Evolutionary conservation across 78 protist species (phyloP), one percentile per base, ranked within the genome.

Genomic region (Chrysochromulina tobinii): DNA sequence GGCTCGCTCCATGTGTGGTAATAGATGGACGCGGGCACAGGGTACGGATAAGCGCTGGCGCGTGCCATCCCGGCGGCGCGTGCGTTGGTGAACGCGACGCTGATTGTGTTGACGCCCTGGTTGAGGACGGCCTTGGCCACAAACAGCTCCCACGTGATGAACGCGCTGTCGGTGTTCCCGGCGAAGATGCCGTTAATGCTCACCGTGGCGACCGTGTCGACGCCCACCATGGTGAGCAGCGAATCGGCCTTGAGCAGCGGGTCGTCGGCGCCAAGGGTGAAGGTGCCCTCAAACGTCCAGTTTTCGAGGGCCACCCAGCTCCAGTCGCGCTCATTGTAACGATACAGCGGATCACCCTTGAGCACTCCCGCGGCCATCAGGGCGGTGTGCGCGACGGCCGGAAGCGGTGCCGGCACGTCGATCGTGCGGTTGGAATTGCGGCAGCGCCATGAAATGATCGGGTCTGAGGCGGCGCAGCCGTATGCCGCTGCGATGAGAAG

Each of bases 11-110:
- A 6, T 9, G 20, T 6, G 17, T 20, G n/a, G 7, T 51, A 8
- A 57, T 69, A 51, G 55, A 8, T 55, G 57, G 50, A 12, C 50
- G 1, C 8, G 25, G 91, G 91, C 81, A 89, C 91, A 12, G 12
- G 5, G 91, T 88, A 88, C 27, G 91, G 91, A 20, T 88, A 88
- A 38, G 75, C 79, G 7, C 48, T 59, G 14, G 23, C 25, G 81
- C 6, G 27, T 59, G 20, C 58, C n/a, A 3, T 21, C 15, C 53
- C 90, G n/a, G 6, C 6, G 55, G 23, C 6, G 14, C 12, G 2
- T 12, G 90, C 51, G 14, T 69, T 3, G 48, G 3, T 25, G 90
- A 87, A 87, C 23, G 72, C 51, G 54, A 87, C 38, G 15, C n/a
- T 23, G 17, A 87, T 12, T 21, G 27, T 7, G 51, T 53, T 87